Base-by-base conservation (phyloP, 2,329 filamentous ascomycete species). In the Alternaria conjuncta region DNA sequence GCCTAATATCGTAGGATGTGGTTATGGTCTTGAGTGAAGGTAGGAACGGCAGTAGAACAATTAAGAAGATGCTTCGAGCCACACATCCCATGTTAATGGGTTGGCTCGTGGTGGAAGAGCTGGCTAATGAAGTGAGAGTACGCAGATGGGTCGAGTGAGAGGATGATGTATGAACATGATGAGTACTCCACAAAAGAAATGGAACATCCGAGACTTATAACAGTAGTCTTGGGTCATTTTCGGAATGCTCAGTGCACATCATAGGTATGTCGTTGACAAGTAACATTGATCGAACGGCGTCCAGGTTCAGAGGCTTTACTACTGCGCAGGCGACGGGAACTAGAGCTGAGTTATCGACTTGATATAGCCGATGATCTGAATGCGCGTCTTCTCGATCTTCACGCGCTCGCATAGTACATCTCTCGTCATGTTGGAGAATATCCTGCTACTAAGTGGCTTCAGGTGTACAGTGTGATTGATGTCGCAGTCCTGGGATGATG, bases 401-500 rank as follows among this genome's bases (percentile, higher is more conserved):
- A 20, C 41, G 41, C 2, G 18, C 41, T 20, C 4, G 5, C 2
- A 6, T 6, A 3, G 10, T 0, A 4, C 4, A 3, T 20, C n/a
- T 20, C 2, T 21, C 9, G 10, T n/a, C 18, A 12, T 44, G 5
- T 2, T 44, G 18, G 10, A 12, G 3, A 3, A 4, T 5, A 20
- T 21, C 10, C 41, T 20, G 41, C 18, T 2, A 12, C 2, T 3
- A 5, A 1, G 1, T 3, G 10, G 10, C 18, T 13, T 13, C 4
- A 11, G 18, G 41, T 0, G 2, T 41, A 18, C 5, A 3, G 15
- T 41, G 2, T 15, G 8, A 11, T 18, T 2, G 36, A 18, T 6
- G n/a, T 5, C 0, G 36, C 9, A 0, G 0, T 41, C 6, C n/a
- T 6, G 0, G 5, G 9, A 11, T 2, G 15, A 0, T 18, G 4